Evolutionary conservation across 176 grass and related monocot genomes (phyloP).

Genomic region (Coix lacrymajobi): DNA sequence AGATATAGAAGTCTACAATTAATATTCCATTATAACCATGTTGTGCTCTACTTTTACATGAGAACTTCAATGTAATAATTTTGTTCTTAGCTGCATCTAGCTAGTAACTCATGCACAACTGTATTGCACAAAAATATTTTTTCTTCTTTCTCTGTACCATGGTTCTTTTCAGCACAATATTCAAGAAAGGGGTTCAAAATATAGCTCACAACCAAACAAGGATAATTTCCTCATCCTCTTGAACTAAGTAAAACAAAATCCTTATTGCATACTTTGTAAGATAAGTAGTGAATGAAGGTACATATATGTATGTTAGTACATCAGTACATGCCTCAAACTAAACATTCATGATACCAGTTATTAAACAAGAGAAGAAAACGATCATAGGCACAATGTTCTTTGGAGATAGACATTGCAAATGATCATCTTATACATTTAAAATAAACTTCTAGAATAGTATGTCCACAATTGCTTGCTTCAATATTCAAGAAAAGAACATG

Average conservation of each 20-base stretch:
- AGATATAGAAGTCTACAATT: neutral
- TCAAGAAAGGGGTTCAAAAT: neutral
- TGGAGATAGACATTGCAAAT: neutral
- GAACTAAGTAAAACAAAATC: constrained; percentile 14
- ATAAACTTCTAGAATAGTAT: neutral
- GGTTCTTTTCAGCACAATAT: neutral
- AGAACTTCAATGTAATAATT: neutral
- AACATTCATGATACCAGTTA: neutral
- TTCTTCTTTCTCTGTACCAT: neutral
- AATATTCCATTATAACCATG: neutral
- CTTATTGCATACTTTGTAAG: neutral
- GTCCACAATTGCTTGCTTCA: neutral
- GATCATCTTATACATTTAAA: neutral
- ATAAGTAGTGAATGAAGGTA: neutral
- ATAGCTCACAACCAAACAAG: neutral
- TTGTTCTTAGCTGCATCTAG: neutral
- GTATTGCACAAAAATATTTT: neutral
- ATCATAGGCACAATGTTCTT: neutral
- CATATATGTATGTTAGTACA: neutral
- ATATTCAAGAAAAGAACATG: neutral
- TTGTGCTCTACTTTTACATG: neutral
- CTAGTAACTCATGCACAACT: neutral
- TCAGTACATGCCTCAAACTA: neutral
- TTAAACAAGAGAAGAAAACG: neutral
- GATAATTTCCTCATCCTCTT: neutral